Conservation (phyloP, 2,329 filamentous ascomycete species). For the Colletotrichum chlorophyti region DNA sequence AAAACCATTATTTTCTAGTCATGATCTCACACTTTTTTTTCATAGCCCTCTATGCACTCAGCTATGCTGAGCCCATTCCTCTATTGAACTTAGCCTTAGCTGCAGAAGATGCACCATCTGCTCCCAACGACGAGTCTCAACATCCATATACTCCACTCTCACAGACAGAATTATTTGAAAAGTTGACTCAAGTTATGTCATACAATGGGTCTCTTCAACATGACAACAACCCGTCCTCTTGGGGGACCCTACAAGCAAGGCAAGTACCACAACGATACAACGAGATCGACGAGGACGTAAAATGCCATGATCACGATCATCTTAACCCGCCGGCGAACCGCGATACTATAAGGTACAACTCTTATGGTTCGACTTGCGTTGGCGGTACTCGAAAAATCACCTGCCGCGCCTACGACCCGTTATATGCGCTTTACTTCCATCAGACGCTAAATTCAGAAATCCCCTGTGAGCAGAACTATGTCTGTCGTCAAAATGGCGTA, state of each 20-base stretch:
- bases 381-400: not conserved
- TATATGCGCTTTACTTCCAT: not conserved
- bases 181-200: not conserved
- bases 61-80: not conserved
- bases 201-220: not conserved
- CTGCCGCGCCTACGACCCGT: not conserved
- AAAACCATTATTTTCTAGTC: not conserved
- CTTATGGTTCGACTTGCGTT: not conserved
- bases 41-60: not conserved
- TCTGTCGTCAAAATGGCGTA: not conserved
- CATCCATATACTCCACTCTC: not conserved
- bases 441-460: not conserved
- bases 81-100: not conserved
- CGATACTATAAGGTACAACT: not conserved
- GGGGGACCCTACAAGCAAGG: not conserved
- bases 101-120: not conserved
- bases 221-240: not conserved
- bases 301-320: not conserved
- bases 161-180: not conserved
- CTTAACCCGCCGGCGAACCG: not conserved
- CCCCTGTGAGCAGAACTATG: not conserved
- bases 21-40: not conserved
- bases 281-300: not conserved
- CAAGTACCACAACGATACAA: not conserved
- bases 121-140: not conserved